Base-by-base conservation (phyloP, 306 rosid genomes). In the Carpinus viminea region DNA sequence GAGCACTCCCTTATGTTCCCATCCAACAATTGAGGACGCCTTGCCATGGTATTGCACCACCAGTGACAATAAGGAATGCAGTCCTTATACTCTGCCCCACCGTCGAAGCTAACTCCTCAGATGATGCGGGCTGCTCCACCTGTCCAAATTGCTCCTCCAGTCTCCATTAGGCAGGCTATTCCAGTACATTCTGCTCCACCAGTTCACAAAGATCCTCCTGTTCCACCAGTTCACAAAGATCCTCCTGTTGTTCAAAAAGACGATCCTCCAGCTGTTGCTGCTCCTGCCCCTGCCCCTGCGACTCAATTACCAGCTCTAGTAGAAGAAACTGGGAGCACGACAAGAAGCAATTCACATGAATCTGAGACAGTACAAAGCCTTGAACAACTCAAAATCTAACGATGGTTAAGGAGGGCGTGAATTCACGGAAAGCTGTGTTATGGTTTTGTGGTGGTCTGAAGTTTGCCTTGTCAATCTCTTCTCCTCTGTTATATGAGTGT, bases 81-180 rank as follows among this genome's bases (percentile, higher is more conserved):
- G 85, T 96, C 53, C 99, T 98, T 36, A 97, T 96, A 83, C 86
- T 90, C 98, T 7, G 96, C 99, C 60, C 98, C 97, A 8, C 96
- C 97, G 5, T 80, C 85, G 2, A 80, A 80, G 28, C 74, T 85
- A 15, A 70, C 92, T 70, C 82, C 74, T 68, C 97, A 82, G 62
- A 62, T 83, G 76, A 81, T 88, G 77, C 87, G 79, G 7, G 86
- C 83, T 1, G 86, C 83, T 1, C 81, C 90, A 12, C 88, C 92
- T 0, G 79, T 96, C 59, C 83, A 85, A 53, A 80, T 85, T 53
- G 98, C 98, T 64, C 86, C 96, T 17, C 93, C 97, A 0, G 93
- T 96, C 83, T 90, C 87, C 31, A 80, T 96, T 78, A 88, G 97
- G 77, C 96, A 90, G 74, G 93, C 91, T 55, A 84, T 90, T 74